Evolutionary conservation across 2,329 filamentous ascomycete species (phyloP).

Genomic region (Ophioceras dolichostomum): DNA sequence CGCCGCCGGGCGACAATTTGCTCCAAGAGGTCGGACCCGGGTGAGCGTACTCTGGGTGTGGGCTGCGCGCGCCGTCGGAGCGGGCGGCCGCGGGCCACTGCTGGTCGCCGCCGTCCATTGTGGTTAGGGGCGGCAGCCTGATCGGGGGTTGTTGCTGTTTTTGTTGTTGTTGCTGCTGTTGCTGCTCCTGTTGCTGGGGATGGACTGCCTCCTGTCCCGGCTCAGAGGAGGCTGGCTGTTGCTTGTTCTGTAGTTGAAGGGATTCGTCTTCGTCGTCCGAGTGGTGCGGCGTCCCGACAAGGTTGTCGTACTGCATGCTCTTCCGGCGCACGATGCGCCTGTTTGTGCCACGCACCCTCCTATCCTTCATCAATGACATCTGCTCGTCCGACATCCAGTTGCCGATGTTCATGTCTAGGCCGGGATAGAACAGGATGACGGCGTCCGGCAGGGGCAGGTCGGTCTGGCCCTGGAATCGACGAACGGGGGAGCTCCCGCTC

Average conservation of each 20-base stretch:
- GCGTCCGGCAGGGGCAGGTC: slow-evolving; percentile 66
- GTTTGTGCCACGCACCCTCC: slow-evolving; percentile 66
- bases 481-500: slow-evolving; percentile 44
- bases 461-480: slow-evolving; percentile 40
- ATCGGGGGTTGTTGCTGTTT: too few relatives aligned
- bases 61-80: slow-evolving; percentile 16
- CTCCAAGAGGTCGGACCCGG: slow-evolving; percentile 26
- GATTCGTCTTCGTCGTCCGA: slow-evolving; percentile 60
- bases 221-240: slow-evolving; percentile 19
- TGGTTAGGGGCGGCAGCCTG: slow-evolving; percentile 3
- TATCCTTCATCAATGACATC: slow-evolving; percentile 84
- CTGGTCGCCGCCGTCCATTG: background rate
- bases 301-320: slow-evolving; percentile 73
- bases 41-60: slow-evolving; percentile 39
- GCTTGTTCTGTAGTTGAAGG: too few relatives aligned
- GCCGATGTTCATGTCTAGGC: slow-evolving; percentile 91
- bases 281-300: slow-evolving; percentile 72
- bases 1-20: slow-evolving; percentile 11
- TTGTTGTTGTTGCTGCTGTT: background rate
- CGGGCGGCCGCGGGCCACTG: slow-evolving; percentile 12
- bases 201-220: too few relatives aligned
- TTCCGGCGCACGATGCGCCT: slow-evolving; percentile 69
- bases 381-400: slow-evolving; percentile 99
- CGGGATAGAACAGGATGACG: slow-evolving; percentile 77
- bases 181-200: background rate